Conservation (phyloP, 1,139 yeast genomes). For the Yamadazyma taylorii region DNA sequence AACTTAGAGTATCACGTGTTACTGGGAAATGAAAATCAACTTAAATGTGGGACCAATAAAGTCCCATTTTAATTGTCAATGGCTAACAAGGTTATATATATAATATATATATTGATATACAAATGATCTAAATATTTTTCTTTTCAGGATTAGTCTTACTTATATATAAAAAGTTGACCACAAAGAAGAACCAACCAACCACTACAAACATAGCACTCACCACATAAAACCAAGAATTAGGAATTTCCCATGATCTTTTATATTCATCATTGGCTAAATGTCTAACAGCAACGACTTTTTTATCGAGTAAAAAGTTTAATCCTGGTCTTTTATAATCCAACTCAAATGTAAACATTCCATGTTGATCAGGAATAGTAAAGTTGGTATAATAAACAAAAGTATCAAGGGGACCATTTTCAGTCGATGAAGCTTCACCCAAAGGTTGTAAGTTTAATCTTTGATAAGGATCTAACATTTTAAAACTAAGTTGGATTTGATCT, state of each 20-base stretch:
- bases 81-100: too few species aligned
- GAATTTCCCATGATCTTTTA: conserved; percentile 88
- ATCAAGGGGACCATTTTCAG: conserved; percentile 39
- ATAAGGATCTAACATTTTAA: conserved; percentile 93
- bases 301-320: conserved; percentile 62
- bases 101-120: conserved; percentile 2
- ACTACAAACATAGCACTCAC: conserved; percentile 71
- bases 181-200: conserved; percentile 72
- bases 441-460: conserved; percentile 67
- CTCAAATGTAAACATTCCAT: conserved; percentile 91
- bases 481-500: conserved; percentile 73
- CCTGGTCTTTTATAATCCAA: conserved; percentile 85
- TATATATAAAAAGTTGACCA: conserved; percentile 60
- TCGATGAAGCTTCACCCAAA: conserved; percentile 39
- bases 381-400: conserved; percentile 34
- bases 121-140: conserved; percentile 27
- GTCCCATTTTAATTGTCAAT: conserved; percentile 2
- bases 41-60: conserved; percentile 6
- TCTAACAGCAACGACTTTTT: conserved; percentile 77
- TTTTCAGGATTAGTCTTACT: conserved; percentile 31
- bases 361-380: conserved; percentile 89
- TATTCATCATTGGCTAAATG: conserved; percentile 96
- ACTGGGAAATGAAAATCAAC: conserved; percentile 8
- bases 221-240: conserved; percentile 91
- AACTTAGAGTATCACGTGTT: conserved; percentile 12